phyloP scores from a whole-genome alignment of 345 rosid genomes.

The Ailanthus altissimus region DNA sequence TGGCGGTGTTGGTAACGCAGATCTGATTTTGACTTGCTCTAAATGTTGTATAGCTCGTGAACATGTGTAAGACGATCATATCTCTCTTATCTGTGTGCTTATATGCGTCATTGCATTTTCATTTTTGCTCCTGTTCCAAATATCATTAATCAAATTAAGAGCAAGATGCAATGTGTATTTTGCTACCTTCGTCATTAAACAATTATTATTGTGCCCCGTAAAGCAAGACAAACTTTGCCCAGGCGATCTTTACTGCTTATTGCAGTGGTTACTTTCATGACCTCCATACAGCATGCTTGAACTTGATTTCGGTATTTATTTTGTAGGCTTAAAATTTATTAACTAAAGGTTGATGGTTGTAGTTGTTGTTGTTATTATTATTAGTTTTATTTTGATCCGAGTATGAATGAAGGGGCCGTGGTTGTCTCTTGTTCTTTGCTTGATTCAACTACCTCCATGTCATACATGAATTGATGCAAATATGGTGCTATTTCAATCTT shows the following conservation, averaged over 20 bases:
- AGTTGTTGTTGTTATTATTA: neutral
- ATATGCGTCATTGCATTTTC: neutral
- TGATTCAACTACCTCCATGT: neutral
- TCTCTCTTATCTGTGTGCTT: constrained; percentile 12
- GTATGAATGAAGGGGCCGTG: neutral
- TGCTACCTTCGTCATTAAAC: constrained; percentile 8
- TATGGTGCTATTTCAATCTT: neutral
- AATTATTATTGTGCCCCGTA: constrained; percentile 8
- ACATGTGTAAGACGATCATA: constrained; percentile 49
- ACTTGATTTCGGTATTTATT: neutral
- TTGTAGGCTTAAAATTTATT: neutral
- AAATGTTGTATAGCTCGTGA: constrained; percentile 37
- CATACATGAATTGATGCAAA: neutral
- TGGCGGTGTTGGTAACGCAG: constrained; percentile 42
- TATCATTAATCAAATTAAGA: constrained; percentile 4
- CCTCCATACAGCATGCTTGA: neutral
- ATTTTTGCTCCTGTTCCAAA: too few relatives aligned
- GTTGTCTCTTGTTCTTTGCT: neutral
- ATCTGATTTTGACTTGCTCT: constrained; percentile 39
- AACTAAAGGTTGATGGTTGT: neutral
- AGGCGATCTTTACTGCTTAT: neutral
- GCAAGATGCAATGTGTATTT: neutral
- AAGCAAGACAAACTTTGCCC: neutral
- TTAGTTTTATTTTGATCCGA: too few relatives aligned
- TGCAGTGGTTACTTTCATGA: neutral